Evolutionary conservation across 257 asterid species (phyloP).

Genomic region (Schizonepeta tenuifolia): DNA sequence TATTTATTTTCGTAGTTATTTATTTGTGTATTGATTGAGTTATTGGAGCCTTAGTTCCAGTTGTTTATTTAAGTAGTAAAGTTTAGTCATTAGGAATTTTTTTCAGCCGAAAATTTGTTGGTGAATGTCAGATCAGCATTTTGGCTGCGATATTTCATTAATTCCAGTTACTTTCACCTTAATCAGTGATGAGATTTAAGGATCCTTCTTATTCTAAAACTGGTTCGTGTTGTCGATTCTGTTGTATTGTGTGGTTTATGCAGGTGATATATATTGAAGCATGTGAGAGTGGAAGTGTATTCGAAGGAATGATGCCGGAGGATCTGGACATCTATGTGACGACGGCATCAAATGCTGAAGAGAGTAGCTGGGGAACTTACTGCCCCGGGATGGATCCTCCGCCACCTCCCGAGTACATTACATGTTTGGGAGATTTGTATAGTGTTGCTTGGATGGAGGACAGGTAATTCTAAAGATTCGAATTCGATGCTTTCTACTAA

Average conservation of each 20-base stretch:
- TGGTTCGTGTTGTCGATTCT: not conserved
- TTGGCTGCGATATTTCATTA: no score
- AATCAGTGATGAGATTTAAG: no score
- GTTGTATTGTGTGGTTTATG: not conserved
- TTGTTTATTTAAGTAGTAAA: no score
- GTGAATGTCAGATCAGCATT: no score
- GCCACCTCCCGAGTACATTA: slow-evolving; percentile 64
- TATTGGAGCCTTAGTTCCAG: no score
- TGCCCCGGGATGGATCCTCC: slow-evolving; percentile 75
- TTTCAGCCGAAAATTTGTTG: no score
- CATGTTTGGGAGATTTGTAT: slow-evolving; percentile 92
- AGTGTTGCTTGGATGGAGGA: slow-evolving; percentile 99
- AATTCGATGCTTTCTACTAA: no score
- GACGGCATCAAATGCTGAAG: slow-evolving; percentile 84
- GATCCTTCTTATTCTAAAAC: not conserved
- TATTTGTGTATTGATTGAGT: no score
- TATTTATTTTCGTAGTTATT: no score
- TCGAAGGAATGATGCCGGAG: slow-evolving; percentile 86
- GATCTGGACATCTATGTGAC: slow-evolving; percentile 75
- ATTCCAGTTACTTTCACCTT: no score
- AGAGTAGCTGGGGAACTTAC: slow-evolving; percentile 92
- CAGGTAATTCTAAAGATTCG: slow-evolving; percentile 58
- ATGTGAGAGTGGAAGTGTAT: slow-evolving; percentile 89
- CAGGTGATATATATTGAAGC: slow-evolving; percentile 87
- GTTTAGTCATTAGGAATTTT: no score